Evolutionary conservation across 2,329 filamentous ascomycete species (phyloP).

Genomic region (Trichocomaceae sp.): DNA sequence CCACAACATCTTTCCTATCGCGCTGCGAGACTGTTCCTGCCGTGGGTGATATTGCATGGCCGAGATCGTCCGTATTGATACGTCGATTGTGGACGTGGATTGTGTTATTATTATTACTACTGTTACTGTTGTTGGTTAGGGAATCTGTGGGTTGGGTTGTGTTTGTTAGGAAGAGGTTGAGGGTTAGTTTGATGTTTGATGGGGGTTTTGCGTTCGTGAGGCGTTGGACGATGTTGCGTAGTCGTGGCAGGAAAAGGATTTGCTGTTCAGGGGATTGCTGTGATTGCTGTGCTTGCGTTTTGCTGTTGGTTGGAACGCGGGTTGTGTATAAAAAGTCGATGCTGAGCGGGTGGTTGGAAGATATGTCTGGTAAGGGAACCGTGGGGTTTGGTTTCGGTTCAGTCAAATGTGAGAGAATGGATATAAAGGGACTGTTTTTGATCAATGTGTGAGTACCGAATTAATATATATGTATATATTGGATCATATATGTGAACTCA

Average conservation of each 20-base stretch:
- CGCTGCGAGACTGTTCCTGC: not conserved
- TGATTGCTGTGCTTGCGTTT: not conserved
- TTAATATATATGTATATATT: too few species aligned
- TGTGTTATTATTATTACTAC: conserved; percentile 6
- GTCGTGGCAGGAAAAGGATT: conserved; percentile 44
- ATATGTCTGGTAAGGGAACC: conserved; percentile 17
- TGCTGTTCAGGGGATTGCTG: conserved; percentile 23
- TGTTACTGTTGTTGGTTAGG: not conserved
- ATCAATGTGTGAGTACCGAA: not conserved
- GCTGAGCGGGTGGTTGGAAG: conserved; percentile 19
- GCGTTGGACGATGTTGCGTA: conserved; percentile 32
- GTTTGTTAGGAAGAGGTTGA: conserved; percentile 33
- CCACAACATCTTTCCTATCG: not conserved
- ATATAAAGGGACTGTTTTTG: conserved; percentile 58
- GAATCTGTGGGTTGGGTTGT: conserved; percentile 10
- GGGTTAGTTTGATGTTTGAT: conserved; percentile 21
- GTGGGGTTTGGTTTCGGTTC: conserved; percentile 25
- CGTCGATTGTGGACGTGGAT: conserved; percentile 25
- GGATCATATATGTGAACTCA: conserved; percentile 27
- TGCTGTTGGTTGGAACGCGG: conserved; percentile 29
- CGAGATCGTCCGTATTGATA: conserved; percentile 33
- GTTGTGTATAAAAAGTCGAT: conserved; percentile 61
- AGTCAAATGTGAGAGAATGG: conserved; percentile 60
- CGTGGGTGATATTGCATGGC: conserved; percentile 7
- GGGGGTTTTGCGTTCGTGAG: conserved; percentile 19